Evolutionary conservation across 2,329 filamentous ascomycete genomes (phyloP), one percentile per base, ranked within the genome.

Genomic region (Monascus ruber): DNA sequence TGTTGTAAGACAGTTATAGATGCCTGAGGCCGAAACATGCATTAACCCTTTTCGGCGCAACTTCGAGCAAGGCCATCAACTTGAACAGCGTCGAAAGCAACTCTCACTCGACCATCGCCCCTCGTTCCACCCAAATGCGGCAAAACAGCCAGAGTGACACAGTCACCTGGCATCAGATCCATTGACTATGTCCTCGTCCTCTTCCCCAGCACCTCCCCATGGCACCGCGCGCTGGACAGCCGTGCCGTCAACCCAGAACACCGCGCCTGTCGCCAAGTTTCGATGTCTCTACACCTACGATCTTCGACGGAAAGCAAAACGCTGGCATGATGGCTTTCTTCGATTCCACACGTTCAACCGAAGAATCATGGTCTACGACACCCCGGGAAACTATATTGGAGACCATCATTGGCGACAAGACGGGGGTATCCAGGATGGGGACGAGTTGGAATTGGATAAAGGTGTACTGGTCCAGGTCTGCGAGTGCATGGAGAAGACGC

Each of bases 301-400:
- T 56, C 60, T 94, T 33, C 78, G 79, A 37, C 79, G 85, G 40
- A 95, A 95, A 65, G 80, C 85, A 50, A 95, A 95, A 59, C 73
- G 85, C 44, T 95, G 88, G 88, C 85, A 94, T 54, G 88, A 95
- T 79, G 88, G 89, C 29, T 79, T 79, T 37, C 74, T 95, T 44
- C 83, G 82, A 47, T 94, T 82, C 47, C 88, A 95, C 56, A 82
- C 83, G 1, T 94, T 94, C 74, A 95, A 95, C 66, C 85, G 80
- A 55, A 79, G 85, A 4, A 70, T 91, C 43, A 93, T 95, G 85
- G 84, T 93, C 5, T 89, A 91, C 52, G 87, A 94, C 58, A 79
- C 85, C 35, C 69, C 76, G 2, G 78, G 83, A 0, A 85, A 88
- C 56, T 85, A 81, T 47, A 73, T 95, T 26, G 88, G 87, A 3